Conservation (phyloP, 371 early-diverging fungal species). For the Rhizopus sp. region DNA sequence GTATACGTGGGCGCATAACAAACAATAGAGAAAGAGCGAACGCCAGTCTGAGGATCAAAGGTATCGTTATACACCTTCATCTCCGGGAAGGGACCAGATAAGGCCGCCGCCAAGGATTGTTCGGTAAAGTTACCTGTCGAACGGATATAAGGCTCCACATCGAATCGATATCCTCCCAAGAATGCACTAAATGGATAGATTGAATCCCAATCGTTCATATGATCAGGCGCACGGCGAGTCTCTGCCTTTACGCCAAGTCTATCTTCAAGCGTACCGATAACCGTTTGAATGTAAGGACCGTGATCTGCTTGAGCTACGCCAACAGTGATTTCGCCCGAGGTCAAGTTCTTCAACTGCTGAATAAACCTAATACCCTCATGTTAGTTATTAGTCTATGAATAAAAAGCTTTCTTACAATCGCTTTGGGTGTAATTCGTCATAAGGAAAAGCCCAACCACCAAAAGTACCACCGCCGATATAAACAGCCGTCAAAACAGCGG, state of each 20-base stretch:
- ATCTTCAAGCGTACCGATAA: slow-evolving; percentile 47
- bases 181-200: slow-evolving; percentile 74
- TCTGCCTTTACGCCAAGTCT: slow-evolving; percentile 40
- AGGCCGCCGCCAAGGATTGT: slow-evolving; percentile 21
- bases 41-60: slow-evolving; percentile 54
- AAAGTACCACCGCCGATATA: slow-evolving; percentile 32
- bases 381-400: not conserved
- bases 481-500: slow-evolving; percentile 44
- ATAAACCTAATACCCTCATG: slow-evolving; percentile 45
- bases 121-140: slow-evolving; percentile 13
- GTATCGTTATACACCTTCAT: slow-evolving; percentile 46
- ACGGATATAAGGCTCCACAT: slow-evolving; percentile 57
- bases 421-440: slow-evolving; percentile 71
- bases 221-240: slow-evolving; percentile 28
- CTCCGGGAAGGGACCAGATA: slow-evolving; percentile 43
- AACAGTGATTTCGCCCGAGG: slow-evolving; percentile 60
- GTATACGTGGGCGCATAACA: slow-evolving; percentile 63
- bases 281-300: slow-evolving; percentile 54
- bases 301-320: slow-evolving; percentile 68
- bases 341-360: slow-evolving; percentile 66
- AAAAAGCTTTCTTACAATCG: slow-evolving; percentile 32
- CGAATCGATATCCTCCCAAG: slow-evolving; percentile 63
- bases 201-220: slow-evolving; percentile 63
- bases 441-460: slow-evolving; percentile 54
- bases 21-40: slow-evolving; percentile 53